phyloP scores from a whole-genome alignment of 2,329 filamentous ascomycete genomes.

The Blastomyces parvus region DNA sequence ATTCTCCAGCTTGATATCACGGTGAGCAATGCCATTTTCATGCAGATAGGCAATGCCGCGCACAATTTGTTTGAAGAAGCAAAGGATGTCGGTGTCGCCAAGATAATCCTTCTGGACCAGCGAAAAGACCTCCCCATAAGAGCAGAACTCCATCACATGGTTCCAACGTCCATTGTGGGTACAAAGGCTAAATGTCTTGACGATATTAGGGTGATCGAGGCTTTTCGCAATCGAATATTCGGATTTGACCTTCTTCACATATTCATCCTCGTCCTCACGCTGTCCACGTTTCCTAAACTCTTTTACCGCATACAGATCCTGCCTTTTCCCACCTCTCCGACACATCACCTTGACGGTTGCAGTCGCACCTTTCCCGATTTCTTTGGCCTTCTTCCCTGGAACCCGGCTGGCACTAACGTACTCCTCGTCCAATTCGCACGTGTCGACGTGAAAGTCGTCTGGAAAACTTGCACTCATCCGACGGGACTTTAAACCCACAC shows the following conservation, averaged over 20 bases:
- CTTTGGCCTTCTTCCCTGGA: slow-evolving; percentile 61
- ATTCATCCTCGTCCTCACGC: slow-evolving; percentile 61
- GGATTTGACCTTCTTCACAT: slow-evolving; percentile 81
- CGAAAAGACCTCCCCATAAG: slow-evolving; percentile 67
- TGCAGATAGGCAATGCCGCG: slow-evolving; percentile 77
- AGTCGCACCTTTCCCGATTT: slow-evolving; percentile 71
- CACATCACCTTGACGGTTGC: slow-evolving; percentile 75
- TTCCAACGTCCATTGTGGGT: slow-evolving; percentile 68
- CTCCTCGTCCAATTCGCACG: slow-evolving; percentile 58
- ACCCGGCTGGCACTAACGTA: slow-evolving; percentile 63
- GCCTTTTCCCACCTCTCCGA: slow-evolving; percentile 51
- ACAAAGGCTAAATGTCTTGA: slow-evolving; percentile 69
- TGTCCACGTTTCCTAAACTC: slow-evolving; percentile 68
- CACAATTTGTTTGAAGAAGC: slow-evolving; percentile 81
- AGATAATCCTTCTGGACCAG: slow-evolving; percentile 65
- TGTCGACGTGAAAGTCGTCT: slow-evolving; percentile 64
- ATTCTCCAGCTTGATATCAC: slow-evolving; percentile 86
- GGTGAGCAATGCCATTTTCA: slow-evolving; percentile 73
- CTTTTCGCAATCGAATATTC: slow-evolving; percentile 84
- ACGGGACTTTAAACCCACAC: slow-evolving; percentile 68
- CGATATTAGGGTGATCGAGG: slow-evolving; percentile 76
- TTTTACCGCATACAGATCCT: slow-evolving; percentile 72
- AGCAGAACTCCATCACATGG: slow-evolving; percentile 89
- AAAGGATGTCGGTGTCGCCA: slow-evolving; percentile 59
- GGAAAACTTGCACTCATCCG: slow-evolving; percentile 64